Percentiles rank a stretch among this genome's conserved stretches.
Conservation (phyloP, 1,284 basidiomycete genomes). For the Ustilago nuda region DNA sequence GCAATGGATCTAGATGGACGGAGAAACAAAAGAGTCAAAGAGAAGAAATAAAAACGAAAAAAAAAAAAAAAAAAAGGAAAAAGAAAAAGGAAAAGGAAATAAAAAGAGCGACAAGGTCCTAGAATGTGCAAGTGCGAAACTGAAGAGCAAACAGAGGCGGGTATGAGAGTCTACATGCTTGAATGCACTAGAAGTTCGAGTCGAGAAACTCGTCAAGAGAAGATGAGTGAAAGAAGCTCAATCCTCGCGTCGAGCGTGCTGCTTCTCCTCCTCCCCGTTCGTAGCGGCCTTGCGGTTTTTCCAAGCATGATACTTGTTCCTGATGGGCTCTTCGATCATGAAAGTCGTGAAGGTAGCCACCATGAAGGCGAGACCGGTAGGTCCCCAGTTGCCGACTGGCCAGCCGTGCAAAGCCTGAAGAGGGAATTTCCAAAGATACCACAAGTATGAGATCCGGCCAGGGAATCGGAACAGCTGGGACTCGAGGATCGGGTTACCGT, state of each 20-base stretch:
- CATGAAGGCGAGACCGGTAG: constrained; percentile 34
- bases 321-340: constrained; percentile 42
- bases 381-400: constrained; percentile 26
- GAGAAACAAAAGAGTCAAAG: too few species aligned
- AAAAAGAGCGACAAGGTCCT: too few species aligned
- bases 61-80: too few species aligned
- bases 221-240: background rate
- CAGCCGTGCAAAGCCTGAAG: constrained; percentile 29
- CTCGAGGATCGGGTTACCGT: constrained; percentile 44
- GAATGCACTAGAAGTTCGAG: too few species aligned
- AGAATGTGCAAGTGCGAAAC: too few species aligned
- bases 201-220: too few species aligned
- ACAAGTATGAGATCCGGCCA: constrained; percentile 39
- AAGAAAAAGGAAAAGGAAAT: too few species aligned
- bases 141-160: too few species aligned
- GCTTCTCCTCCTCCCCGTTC: constrained; percentile 18
- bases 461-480: constrained; percentile 32
- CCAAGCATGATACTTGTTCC: constrained; percentile 35
- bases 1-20: too few species aligned
- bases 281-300: constrained; percentile 22
- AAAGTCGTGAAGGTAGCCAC: constrained; percentile 38
- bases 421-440: constrained; percentile 47
- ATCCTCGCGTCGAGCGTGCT: constrained; percentile 23
- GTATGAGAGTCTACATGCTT: too few species aligned
- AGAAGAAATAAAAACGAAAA: too few species aligned